These are phyloP conservation scores for Aspergillus sp. DNA, from an alignment of 2,329 filamentous ascomycete species.

Conservation along the genomic window DNA sequence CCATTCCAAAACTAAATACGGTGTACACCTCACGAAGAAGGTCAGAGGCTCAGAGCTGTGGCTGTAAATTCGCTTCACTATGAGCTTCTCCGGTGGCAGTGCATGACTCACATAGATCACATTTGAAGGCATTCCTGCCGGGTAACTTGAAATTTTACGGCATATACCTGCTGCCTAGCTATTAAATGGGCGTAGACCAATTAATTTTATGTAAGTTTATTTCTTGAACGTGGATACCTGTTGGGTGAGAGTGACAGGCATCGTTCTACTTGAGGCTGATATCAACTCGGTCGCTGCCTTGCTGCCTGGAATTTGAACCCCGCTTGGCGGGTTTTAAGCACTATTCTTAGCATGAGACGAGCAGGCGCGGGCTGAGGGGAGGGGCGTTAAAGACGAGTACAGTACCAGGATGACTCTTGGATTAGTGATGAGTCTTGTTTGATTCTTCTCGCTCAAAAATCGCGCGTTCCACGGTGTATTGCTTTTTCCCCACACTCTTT, in stretches of 20 bases:
- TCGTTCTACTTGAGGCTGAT: not conserved
- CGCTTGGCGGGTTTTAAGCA: not conserved
- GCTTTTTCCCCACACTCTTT: not conserved
- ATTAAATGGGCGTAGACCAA: not conserved
- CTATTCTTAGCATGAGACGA: conserved; percentile 2
- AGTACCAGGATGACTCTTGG: not conserved
- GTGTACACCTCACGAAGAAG: too few relatives aligned
- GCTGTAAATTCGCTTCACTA: too few relatives aligned
- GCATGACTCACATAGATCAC: not conserved
- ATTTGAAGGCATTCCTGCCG: not conserved
- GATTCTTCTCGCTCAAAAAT: not conserved
- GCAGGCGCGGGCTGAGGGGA: not conserved
- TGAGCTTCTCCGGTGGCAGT: too few relatives aligned
- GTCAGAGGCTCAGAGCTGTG: too few relatives aligned
- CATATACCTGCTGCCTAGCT: not conserved
- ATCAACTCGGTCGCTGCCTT: not conserved
- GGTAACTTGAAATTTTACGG: not conserved
- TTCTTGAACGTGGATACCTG: not conserved
- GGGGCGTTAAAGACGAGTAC: not conserved
- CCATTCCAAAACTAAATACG: too few relatives aligned
- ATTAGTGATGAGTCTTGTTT: not conserved
- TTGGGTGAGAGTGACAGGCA: not conserved
- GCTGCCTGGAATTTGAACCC: not conserved
- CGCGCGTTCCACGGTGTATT: not conserved
- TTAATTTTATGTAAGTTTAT: not conserved